Evolutionary conservation across 192 early-diverging fungal species (phyloP), one percentile per base, ranked within the genome.

Genomic region (Paraglomus brasilianum): DNA sequence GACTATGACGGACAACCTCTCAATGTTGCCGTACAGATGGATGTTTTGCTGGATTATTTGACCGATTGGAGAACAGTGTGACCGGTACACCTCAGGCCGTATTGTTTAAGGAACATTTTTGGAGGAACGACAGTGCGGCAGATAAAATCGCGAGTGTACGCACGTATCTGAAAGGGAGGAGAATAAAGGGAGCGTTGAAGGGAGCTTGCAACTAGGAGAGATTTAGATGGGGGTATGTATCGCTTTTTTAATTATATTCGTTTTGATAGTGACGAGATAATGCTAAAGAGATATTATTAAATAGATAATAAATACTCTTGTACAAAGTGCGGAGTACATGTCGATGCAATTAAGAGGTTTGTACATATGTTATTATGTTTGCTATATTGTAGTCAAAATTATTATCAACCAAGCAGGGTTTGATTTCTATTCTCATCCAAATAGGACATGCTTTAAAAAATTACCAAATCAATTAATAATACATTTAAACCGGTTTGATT

Each of bases 401-500:
- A n/a, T n/a, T n/a, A n/a, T n/a, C n/a, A n/a, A n/a, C n/a, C n/a
- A n/a, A n/a, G n/a, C n/a, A n/a, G n/a, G n/a, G n/a, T n/a, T n/a
- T n/a, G n/a, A n/a, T n/a, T n/a, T n/a, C n/a, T n/a, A n/a, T n/a
- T n/a, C n/a, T n/a, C n/a, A n/a, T n/a, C n/a, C n/a, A n/a, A 24
- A 38, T 66, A 82, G 81, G 14, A 72, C 80, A 11, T 80, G 82
- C 45, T 85, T 88, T 63, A 76, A 79, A 40, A 75, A 72, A 40
- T 67, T 88, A n/a, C 86, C 86, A 14, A 74, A 74, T 8, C 82
- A 79, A 44, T 70, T 88, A 36, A 83, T 88, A 13, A 42, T 88
- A 13, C 86, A 88, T 74, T 69, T 88, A n/a, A 88, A 88, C 52
- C 80, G 86, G 21, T 88, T 88, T 66, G 82, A 85, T 22, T 81